phyloP scores from a whole-genome alignment of 768 basidiomycete genomes.

The Macrolepiota dolichaula region DNA sequence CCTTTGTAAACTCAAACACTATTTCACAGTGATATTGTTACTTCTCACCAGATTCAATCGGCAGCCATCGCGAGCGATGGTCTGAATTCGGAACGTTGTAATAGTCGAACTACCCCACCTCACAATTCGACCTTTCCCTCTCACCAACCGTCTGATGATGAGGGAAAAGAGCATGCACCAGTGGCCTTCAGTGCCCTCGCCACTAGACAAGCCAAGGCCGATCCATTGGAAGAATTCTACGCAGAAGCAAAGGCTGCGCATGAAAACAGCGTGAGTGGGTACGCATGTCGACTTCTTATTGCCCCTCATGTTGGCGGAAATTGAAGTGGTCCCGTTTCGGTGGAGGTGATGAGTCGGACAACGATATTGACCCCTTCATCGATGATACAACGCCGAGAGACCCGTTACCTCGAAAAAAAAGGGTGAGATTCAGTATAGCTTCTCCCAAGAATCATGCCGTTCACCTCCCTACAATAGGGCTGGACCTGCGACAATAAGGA shows the following conservation, averaged over 20 bases:
- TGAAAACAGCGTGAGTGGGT: constrained; percentile 5
- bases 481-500: constrained; percentile 62
- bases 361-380: constrained; percentile 8
- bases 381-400: not conserved
- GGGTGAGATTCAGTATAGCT: constrained; percentile 10
- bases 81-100: not conserved
- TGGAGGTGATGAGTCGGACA: constrained; percentile 32
- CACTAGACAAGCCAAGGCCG: constrained; percentile 18
- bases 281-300: not conserved
- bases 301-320: not conserved
- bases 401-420: constrained; percentile 11
- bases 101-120: not conserved
- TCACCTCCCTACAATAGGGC: constrained; percentile 35
- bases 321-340: constrained; percentile 32
- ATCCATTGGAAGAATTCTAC: constrained; percentile 69
- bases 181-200: not conserved
- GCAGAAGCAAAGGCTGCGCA: constrained; percentile 47
- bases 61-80: not conserved
- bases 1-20: not conserved
- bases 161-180: not conserved
- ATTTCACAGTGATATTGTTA: not conserved
- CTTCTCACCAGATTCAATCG: not conserved
- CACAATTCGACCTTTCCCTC: not conserved
- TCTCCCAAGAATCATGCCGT: not conserved
- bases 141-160: not conserved